Percentiles rank a stretch among this genome's conserved stretches.
These are phyloP conservation scores for Rhodotorula graminis DNA, from an alignment of 768 basidiomycete species.

Conservation along the genomic window DNA sequence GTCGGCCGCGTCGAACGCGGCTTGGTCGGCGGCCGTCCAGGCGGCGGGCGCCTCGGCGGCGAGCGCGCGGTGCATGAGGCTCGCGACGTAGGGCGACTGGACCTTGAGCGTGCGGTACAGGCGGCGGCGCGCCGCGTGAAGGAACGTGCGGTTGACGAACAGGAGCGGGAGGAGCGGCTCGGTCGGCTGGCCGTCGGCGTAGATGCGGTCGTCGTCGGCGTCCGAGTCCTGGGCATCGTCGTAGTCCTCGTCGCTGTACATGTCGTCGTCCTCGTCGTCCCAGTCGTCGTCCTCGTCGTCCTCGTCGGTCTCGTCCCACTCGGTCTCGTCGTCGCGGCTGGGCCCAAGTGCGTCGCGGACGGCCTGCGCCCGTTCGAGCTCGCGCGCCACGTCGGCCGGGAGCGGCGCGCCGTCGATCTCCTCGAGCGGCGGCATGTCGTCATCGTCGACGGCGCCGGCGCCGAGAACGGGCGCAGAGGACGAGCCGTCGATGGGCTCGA, in stretches of 20 bases:
- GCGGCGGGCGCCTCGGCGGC: slow-evolving; percentile 9
- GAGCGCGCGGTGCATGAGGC: slow-evolving; percentile 25
- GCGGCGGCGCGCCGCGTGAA: slow-evolving; percentile 33
- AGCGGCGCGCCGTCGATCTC: not conserved
- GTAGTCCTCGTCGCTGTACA: slow-evolving; percentile 5
- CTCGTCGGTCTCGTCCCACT: not conserved
- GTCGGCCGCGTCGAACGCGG: not conserved
- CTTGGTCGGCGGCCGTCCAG: slow-evolving; percentile 10
- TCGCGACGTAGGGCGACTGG: slow-evolving; percentile 6
- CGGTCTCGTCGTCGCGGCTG: not conserved
- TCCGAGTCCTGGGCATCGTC: slow-evolving; percentile 2
- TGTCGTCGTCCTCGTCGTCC: not conserved
- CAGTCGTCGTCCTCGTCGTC: slow-evolving; percentile 10
- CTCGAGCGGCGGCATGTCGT: slow-evolving; percentile 26
- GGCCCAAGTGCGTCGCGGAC: not conserved
- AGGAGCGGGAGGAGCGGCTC: slow-evolving; percentile 40
- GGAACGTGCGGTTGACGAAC: slow-evolving; percentile 38
- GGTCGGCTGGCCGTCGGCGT: slow-evolving; percentile 38
- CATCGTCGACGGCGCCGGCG: not conserved
- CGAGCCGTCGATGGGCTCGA: slow-evolving; percentile 1
- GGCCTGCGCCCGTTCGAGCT: not conserved
- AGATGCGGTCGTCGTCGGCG: slow-evolving; percentile 15
- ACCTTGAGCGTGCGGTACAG: slow-evolving; percentile 29
- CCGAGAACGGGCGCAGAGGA: not conserved
- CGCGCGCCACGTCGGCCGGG: not conserved